phyloP scores from a whole-genome alignment of 805 yeast genomes.

The Saccharomyces paradoxus region DNA sequence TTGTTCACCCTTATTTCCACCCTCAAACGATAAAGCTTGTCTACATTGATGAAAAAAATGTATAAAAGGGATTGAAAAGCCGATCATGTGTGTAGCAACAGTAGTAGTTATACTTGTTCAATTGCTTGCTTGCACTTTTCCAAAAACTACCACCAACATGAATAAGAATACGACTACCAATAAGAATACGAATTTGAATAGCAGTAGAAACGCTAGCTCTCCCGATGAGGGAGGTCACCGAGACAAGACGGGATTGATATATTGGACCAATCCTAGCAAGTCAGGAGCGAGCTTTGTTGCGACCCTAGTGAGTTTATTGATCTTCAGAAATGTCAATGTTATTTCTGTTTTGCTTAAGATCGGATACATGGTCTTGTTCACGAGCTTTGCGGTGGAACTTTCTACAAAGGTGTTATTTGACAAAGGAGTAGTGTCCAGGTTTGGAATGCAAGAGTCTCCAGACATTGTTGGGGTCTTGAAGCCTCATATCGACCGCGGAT shows the following conservation, averaged over 20 bases:
- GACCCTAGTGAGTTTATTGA: conserved; percentile 41
- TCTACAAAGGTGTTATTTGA: conserved; percentile 62
- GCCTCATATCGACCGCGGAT: conserved; percentile 10
- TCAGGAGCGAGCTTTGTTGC: conserved; percentile 66
- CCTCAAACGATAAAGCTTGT: background rate
- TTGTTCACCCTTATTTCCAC: background rate
- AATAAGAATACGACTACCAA: background rate
- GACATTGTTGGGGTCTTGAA: conserved; percentile 10
- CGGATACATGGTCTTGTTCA: conserved; percentile 44
- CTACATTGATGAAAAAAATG: background rate
- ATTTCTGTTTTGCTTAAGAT: conserved; percentile 48
- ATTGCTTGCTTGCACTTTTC: background rate
- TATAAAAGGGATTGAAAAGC: background rate
- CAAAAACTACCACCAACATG: background rate
- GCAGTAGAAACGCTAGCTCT: background rate
- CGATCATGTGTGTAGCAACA: background rate
- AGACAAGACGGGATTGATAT: conserved; percentile 5
- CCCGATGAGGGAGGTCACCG: background rate
- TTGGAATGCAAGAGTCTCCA: conserved; percentile 42
- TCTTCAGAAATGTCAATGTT: conserved; percentile 51
- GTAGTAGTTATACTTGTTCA: background rate
- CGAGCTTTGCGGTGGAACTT: conserved; percentile 65
- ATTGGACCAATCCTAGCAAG: conserved; percentile 35
- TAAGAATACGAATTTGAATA: background rate
- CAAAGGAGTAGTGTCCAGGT: conserved; percentile 60